Base-by-base conservation (phyloP, 2,329 filamentous ascomycete species). In the Aspergillaceae sp. region DNA sequence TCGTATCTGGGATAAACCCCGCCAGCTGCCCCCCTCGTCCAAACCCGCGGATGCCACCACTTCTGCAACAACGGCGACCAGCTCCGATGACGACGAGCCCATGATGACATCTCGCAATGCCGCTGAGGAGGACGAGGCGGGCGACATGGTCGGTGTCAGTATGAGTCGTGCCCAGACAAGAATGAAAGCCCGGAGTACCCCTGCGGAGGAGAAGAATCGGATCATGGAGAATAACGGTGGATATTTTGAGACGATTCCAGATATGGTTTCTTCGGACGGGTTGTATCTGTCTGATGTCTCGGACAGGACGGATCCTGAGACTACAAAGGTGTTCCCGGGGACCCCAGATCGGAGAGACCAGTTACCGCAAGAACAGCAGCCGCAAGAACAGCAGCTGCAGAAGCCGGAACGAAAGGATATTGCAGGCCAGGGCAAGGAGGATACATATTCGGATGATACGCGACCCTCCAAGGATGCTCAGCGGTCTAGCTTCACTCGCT, bases 151-250 rank as follows among this genome's bases (percentile, higher is more conserved):
- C 53, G 78, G 77, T 2, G 70, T 82, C 55, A 81, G 78, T 57
- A 80, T 83, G 51, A 71, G 77, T 48, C 70, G 69, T 35, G 69
- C 72, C 37, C 79, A 83, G 59, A 78, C 73, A 42, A 72, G 74
- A 38, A 67, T 82, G 58, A 75, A 71, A 33, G 77, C 77, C 11
- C 74, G 77, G 7, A 69, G 70, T 37, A 82, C 78, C 4, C 78
- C 79, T 1, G 75, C 75, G 7, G 73, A 73, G 19, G 79, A 81
- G 57, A 82, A 81, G 59, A 74, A 69, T n/a, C 74, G 75, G 2
- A 73, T 73, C 2, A 63, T 83, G 54, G 75, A 78, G 49, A 65
- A 70, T 19, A 65, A 66, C 30, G 72, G 71, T 3, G 70, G 62
- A 10, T 73, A 77, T 52, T 79, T 79, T 49, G 66, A 68, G 3